Evolutionary conservation across 177 flowering plant genomes (phyloP).

Genomic region (Vitis hybrid): DNA sequence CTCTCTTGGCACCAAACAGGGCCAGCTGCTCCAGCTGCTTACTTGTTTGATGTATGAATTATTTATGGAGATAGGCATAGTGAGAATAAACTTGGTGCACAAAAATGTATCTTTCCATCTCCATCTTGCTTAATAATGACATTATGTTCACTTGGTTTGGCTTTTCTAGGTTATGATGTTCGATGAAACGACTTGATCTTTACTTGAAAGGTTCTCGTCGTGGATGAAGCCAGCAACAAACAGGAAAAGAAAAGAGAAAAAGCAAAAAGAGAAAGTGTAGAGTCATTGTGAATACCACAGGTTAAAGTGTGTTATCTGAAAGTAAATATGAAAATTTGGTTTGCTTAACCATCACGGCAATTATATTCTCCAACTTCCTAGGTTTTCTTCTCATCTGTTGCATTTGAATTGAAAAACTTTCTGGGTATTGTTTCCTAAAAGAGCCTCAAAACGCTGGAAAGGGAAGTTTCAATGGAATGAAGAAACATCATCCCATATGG

Average conservation of each 20-base stretch:
- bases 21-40: too few relatives aligned
- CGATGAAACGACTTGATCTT: conserved; percentile 50
- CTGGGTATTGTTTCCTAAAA: conserved; percentile 1
- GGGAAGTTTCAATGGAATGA: too few relatives aligned
- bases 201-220: conserved; percentile 16
- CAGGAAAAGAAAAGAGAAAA: neutral
- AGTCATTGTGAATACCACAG: conserved; percentile 42
- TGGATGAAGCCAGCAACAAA: conserved; percentile 25
- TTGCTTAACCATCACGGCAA: conserved; percentile 9
- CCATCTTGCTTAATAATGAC: neutral
- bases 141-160: conserved; percentile 2
- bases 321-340: conserved; percentile 20
- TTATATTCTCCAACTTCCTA: conserved; percentile 4
- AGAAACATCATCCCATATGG: too few relatives aligned
- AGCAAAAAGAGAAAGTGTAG: conserved; percentile 13
- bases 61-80: too few relatives aligned
- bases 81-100: too few relatives aligned
- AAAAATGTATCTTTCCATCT: neutral
- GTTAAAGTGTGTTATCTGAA: conserved; percentile 13
- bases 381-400: neutral
- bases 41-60: too few relatives aligned
- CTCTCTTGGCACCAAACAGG: too few relatives aligned
- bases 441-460: too few relatives aligned
- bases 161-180: conserved; percentile 47
- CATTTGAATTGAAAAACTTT: neutral